Evolutionary conservation across 2,329 filamentous ascomycete species (phyloP).

Genomic region (Gliomastix tumulicola): DNA sequence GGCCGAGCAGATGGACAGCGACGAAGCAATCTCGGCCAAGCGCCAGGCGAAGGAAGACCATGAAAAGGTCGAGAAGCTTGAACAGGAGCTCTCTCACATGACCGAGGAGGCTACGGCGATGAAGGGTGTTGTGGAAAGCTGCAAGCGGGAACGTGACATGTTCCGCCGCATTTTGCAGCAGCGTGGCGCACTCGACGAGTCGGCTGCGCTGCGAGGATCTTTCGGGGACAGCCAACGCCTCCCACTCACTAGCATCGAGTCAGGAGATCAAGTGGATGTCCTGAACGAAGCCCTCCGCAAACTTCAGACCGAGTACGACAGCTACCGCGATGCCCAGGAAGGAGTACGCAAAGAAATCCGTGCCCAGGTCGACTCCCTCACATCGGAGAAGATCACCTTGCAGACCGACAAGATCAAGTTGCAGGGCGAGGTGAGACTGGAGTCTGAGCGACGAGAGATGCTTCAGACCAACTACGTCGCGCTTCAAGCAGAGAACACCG

Average conservation of each 20-base stretch:
- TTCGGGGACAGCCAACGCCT: conserved; percentile 49
- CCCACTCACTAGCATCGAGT: conserved; percentile 52
- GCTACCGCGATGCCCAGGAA: conserved; percentile 77
- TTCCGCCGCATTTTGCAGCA: conserved; percentile 92
- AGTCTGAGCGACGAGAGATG: conserved; percentile 81
- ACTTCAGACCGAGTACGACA: conserved; percentile 82
- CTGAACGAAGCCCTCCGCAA: conserved; percentile 77
- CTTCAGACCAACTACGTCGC: conserved; percentile 81
- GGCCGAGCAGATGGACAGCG: conserved; percentile 83
- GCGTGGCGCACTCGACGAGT: conserved; percentile 53
- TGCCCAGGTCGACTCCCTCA: conserved; percentile 75
- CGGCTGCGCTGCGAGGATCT: conserved; percentile 66
- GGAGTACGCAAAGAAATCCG: conserved; percentile 77
- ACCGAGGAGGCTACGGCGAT: conserved; percentile 82
- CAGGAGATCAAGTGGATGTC: conserved; percentile 46
- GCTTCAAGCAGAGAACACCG: conserved; percentile 75
- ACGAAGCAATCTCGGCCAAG: conserved; percentile 68
- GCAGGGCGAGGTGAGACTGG: conserved; percentile 73
- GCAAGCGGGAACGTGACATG: conserved; percentile 93
- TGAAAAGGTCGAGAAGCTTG: conserved; percentile 65
- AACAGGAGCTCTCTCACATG: conserved; percentile 66
- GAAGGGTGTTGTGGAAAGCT: conserved; percentile 79
- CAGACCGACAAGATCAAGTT: conserved; percentile 76
- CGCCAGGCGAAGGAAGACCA: conserved; percentile 57
- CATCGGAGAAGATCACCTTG: conserved; percentile 73